Base-by-base conservation (phyloP, 2,329 filamentous ascomycete species). In the Colletotrichum viniferum region DNA sequence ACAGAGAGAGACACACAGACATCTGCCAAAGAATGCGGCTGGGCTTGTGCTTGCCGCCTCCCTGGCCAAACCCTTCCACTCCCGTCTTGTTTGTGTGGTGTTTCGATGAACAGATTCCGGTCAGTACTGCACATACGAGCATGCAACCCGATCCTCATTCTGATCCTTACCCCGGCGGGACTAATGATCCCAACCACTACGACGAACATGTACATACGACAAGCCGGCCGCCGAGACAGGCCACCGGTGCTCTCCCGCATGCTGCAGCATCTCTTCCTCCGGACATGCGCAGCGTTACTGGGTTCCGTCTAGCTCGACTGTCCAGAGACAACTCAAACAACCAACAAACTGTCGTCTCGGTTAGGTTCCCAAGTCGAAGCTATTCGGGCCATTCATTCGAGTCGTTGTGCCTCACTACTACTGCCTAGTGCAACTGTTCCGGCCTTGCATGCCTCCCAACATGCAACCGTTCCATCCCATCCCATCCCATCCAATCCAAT, bases 401-500 rank as follows among this genome's bases (percentile, higher is more conserved):
- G 38, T 38, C 36, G 36, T 38, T 18, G 36, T 38, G 36, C 36
- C 36, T 43, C 36, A 43, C 36, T 10, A 43, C 36, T 3, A 43
- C 36, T 43, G 38, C 38, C 18, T 43, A 43, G 38, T 43, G 38
- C 38, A 43, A n/a, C 60, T 38, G 34, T 55, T 30, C 28, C 69
- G 69, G 34, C 38, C 32, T 26, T 43, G 34, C 69, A 60, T 61
- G 63, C 34, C 38, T 63, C 10, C 62, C 36, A 64, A 66, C 63
- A 63, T 64, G 56, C 71, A 70, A 69, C 66, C 60, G 24, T 63
- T 73, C 38, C 69, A 71, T 70, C 26, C 36, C 36, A 43, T 38
- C 36, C 30, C 58, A 64, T 70, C 28, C 32, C 61, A 48, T 63
- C n/a, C n/a, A n/a, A 71, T 70, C 26, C 36, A 16, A 43, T 38